Evolutionary conservation across 306 rosid genomes (phyloP), one percentile per base, ranked within the genome.

Genomic region (Gastrolobium villosum): DNA sequence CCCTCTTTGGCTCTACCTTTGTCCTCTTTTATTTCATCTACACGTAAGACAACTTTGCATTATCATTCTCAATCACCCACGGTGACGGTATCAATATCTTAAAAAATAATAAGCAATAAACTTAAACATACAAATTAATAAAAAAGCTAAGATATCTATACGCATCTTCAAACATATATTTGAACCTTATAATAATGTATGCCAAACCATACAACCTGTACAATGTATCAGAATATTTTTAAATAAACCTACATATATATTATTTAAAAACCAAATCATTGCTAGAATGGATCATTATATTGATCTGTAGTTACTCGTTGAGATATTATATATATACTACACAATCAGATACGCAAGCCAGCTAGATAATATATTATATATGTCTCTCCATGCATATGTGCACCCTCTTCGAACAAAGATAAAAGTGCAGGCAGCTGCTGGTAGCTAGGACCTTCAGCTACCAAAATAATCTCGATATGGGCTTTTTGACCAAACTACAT

Each of bases 11-110:
- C 81, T 69, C 44, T 1, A 15, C 28, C 48, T 34, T 63, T 82
- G 74, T 65, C 70, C 49, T 52, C 65, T 57, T 39, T 6, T 48
- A 7, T 59, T 6, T 13, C 41, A 53, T 72, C n/a, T 49, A 2
- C 10, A 54, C 3, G 48, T 35, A 55, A 36, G 68, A 80, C 80
- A 74, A 55, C 35, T 30, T 52, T 65, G 26, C 7, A 0, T 76
- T 39, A 52, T 49, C 64, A 20, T 53, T 52, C 65, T 64, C 28
- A 7, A 35, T 53, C 67, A 43, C 49, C 46, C 55, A 65, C 57
- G 28, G 5, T 6, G 6, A 8, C 32, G 7, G 6, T 37, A 66
- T 6, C 53, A 3, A 39, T 31, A 10, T 67, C 10, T 41, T 10
- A 0, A 1, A 2, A 46, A 7, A 10, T 37, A 52, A 70, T 15